Base-by-base conservation (phyloP, 345 rosid genomes). In the Arabis hirsuta region DNA sequence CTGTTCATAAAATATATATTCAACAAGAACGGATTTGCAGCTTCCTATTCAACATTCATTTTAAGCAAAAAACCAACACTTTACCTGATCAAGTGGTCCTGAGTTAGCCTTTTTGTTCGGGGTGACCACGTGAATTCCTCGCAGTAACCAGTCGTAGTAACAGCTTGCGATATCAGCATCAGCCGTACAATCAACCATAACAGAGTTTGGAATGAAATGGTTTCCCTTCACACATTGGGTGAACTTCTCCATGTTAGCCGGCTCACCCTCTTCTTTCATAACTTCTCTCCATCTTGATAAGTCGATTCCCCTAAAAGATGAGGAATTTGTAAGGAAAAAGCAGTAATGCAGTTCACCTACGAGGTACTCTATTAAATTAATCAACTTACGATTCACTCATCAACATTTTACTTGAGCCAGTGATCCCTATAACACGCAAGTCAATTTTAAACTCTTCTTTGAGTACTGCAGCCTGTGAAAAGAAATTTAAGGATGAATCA, bases 361-460 rank as follows among this genome's bases (percentile, higher is more conserved):
- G 31, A 45, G 13, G 31, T 4, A 27, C 5, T 62, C 7, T 47
- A 54, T 19, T 52, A 62, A 24, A 41, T 68, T 55, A 24, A 43
- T 24, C 22, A 46, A 81, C 97, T 86, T 89, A 94, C 96, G 50
- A 73, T 27, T 91, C 91, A 87, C 88, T 88, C 77, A 94, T 59
- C 80, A 91, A 85, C 97, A 91, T 94, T 66, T 74, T 80, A 60
- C 80, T 83, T 19, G 93, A 84, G 68, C 96, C 89, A 58, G 86
- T 86, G 77, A 94, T 88, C 69, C 97, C 97, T 96, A 91, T 73
- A 48, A 94, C 96, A 72, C 99, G 91, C 84, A 94, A 78, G 78
- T 91, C 99, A 73, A 94, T 94, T 69, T 94, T 91, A 76, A 84
- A 94, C 26, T 94, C 96, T 73, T 94, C 99, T 86, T 95, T 94